Evolutionary conservation across 805 yeast species (phyloP).

Genomic region (Lipomyces mesembrius): DNA sequence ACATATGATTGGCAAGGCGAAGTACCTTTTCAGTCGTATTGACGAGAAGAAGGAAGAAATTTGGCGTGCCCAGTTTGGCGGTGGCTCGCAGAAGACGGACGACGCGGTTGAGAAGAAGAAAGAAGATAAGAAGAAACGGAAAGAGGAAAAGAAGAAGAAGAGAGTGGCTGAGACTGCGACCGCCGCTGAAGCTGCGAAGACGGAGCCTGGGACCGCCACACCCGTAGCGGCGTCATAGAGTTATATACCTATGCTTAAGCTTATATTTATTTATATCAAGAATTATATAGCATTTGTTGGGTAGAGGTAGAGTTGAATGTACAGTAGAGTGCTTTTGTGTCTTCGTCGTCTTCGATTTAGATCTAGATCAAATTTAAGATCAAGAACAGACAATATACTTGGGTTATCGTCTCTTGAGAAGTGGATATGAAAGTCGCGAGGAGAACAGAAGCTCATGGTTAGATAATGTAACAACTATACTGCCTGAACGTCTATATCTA

Average conservation of each 20-base stretch:
- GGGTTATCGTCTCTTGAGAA: no score
- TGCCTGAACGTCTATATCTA: no score
- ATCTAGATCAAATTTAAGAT: not conserved
- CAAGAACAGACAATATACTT: no score
- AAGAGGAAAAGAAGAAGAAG: slow-evolving; percentile 30
- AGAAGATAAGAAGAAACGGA: slow-evolving; percentile 32
- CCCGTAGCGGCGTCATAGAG: not conserved
- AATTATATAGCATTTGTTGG: not conserved
- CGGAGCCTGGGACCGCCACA: not conserved
- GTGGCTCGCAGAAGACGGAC: slow-evolving; percentile 55
- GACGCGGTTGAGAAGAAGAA: slow-evolving; percentile 35
- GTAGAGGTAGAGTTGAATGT: not conserved
- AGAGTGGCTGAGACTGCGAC: slow-evolving; percentile 15
- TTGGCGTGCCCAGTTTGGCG: slow-evolving; percentile 89
- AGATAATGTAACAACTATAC: no score
- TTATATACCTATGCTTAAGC: not conserved
- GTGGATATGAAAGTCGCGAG: no score
- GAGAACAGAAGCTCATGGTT: no score
- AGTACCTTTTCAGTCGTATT: slow-evolving; percentile 88
- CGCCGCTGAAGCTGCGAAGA: not conserved
- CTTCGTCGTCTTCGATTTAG: not conserved
- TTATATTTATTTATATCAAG: not conserved
- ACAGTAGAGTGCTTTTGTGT: not conserved
- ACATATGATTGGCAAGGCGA: slow-evolving; percentile 88
- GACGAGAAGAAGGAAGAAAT: slow-evolving; percentile 85